phyloP scores from a whole-genome alignment of 208 protist species.

The Pavlovales sp. region DNA sequence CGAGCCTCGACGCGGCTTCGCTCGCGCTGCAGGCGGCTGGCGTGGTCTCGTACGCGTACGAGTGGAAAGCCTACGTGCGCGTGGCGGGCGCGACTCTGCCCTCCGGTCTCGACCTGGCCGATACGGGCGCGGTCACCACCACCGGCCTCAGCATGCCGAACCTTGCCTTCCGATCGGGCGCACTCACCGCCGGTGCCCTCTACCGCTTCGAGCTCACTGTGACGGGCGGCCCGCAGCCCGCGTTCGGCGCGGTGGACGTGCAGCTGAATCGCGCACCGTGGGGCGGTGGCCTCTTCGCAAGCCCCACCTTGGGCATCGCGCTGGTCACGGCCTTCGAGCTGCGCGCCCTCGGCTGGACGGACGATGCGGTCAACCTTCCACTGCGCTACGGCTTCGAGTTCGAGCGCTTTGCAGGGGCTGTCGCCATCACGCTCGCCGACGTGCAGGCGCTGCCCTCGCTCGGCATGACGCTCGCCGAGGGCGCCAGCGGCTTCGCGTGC shows the following conservation, averaged over 20 bases:
- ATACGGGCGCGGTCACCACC: neutral
- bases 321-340: neutral
- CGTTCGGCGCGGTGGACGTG: neutral
- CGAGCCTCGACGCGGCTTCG: too few relatives aligned
- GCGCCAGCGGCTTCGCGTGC: too few relatives aligned
- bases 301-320: neutral
- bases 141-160: neutral
- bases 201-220: neutral
- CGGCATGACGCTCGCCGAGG: neutral
- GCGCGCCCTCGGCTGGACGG: neutral
- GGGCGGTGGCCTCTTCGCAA: neutral
- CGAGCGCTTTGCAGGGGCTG: too few relatives aligned
- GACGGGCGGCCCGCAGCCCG: neutral
- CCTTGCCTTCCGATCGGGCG: neutral
- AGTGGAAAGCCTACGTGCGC: too few relatives aligned
- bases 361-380: neutral
- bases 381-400: neutral
- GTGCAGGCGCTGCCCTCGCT: neutral
- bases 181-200: neutral
- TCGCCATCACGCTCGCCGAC: neutral
- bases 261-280: neutral
- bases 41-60: too few relatives aligned
- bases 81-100: too few relatives aligned
- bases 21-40: too few relatives aligned
- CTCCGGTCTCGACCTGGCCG: too few relatives aligned